Conservation (phyloP, 140 eudicot genomes). For the Bidens hawaiensis region DNA sequence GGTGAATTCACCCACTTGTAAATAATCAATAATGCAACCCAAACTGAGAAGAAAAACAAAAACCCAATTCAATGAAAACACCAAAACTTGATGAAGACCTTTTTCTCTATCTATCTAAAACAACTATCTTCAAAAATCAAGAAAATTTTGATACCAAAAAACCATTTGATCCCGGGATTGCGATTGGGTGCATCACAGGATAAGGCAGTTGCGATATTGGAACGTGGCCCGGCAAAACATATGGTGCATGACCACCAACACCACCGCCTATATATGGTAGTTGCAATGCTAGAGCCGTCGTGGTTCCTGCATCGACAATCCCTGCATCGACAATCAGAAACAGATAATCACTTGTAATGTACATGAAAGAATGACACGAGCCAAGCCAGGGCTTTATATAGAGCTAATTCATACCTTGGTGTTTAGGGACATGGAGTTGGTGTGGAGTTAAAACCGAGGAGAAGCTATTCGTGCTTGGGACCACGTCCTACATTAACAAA, state of each 20-base stretch:
- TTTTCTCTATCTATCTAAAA: conserved; percentile 1
- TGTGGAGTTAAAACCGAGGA: conserved; percentile 60
- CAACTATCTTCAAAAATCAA: conserved; percentile 18
- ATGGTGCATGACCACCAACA: conserved; percentile 64
- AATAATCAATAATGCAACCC: conserved; percentile 3
- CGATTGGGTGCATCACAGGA: conserved; percentile 49
- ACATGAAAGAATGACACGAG: too few relatives aligned
- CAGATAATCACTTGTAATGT: not conserved
- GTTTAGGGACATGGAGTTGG: conserved; percentile 58
- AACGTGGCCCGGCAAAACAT: conserved; percentile 46
- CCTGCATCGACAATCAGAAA: conserved; percentile 38
- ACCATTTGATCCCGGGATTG: conserved; percentile 49
- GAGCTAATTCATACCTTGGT: conserved; percentile 61
- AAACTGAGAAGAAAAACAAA: not conserved
- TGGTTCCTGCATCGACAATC: conserved; percentile 40
- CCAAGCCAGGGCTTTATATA: too few relatives aligned
- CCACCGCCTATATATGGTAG: conserved; percentile 47
- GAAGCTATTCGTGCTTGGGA: conserved; percentile 51
- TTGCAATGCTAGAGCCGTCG: conserved; percentile 54
- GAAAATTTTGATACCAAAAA: conserved; percentile 54
- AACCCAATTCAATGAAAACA: not conserved
- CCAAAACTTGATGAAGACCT: conserved; percentile 28
- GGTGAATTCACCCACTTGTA: not conserved
- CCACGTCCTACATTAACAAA: conserved; percentile 51
- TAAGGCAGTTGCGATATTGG: conserved; percentile 67